These are phyloP conservation scores for Cylindricascospora bacillispora DNA, from an alignment of 1,139 yeast genomes.

Conservation along the genomic window DNA sequence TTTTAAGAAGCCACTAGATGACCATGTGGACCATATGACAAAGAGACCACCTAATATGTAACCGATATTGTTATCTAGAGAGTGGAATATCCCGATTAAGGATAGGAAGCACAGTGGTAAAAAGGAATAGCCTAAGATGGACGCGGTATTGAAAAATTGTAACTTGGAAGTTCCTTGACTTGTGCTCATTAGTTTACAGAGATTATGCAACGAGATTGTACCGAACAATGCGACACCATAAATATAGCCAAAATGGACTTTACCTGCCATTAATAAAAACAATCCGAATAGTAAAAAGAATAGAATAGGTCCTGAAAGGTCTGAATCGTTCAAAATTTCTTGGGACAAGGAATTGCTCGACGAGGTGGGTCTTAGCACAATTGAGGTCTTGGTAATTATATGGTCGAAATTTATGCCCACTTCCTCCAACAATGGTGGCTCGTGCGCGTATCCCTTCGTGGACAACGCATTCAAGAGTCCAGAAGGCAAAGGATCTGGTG, in stretches of 20 bases:
- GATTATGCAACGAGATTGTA: conserved; percentile 66
- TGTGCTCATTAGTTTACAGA: conserved; percentile 66
- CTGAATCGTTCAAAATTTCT: conserved; percentile 82
- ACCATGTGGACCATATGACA: conserved; percentile 87
- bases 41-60: conserved; percentile 56
- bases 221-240: conserved; percentile 95
- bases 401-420: conserved; percentile 86
- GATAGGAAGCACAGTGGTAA: conserved; percentile 78
- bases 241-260: conserved; percentile 91
- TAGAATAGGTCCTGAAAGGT: conserved; percentile 87
- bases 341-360: conserved; percentile 30
- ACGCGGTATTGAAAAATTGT: conserved; percentile 36
- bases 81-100: conserved; percentile 53
- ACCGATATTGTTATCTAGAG: conserved; percentile 65
- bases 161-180: conserved; percentile 15
- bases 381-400: conserved; percentile 71
- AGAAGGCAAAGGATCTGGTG: conserved; percentile 41
- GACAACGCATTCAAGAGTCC: conserved; percentile 91
- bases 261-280: conserved; percentile 69
- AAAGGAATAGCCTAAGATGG: conserved; percentile 88
- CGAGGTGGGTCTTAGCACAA: conserved; percentile 71
- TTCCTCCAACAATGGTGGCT: conserved; percentile 85
- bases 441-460: conserved; percentile 86
- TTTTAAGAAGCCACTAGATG: conserved; percentile 89
- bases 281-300: conserved; percentile 87